phyloP scores from a whole-genome alignment of 108 stramenopile species.

The Aurantiochytrium sp. region DNA sequence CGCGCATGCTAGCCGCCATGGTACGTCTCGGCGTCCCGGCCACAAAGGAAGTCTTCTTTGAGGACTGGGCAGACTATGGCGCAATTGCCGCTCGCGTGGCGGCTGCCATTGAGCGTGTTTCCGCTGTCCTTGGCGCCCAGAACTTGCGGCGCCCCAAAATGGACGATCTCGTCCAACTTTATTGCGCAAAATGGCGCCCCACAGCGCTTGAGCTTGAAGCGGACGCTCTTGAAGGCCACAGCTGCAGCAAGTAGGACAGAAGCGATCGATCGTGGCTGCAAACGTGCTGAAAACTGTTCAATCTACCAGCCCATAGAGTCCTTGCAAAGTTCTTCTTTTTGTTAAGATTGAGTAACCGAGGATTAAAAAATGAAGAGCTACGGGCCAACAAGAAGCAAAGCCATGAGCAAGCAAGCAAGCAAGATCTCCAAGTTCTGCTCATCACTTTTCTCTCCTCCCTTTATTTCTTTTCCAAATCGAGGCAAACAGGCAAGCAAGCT shows the following conservation, averaged over 20 bases:
- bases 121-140: background rate
- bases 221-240: background rate
- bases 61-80: background rate
- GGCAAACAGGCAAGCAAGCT: no score
- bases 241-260: background rate
- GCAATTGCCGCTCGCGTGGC: background rate
- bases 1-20: background rate
- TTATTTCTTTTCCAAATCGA: no score
- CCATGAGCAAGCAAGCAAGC: no score
- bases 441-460: no score
- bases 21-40: background rate
- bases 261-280: no score
- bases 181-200: background rate
- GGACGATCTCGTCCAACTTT: background rate
- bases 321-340: no score
- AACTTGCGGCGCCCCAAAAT: background rate
- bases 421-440: no score
- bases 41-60: background rate
- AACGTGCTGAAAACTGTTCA: no score
- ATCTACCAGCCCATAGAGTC: no score
- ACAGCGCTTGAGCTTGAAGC: background rate
- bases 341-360: no score
- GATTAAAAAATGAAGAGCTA: no score
- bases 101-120: background rate
- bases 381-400: no score